Conservation (phyloP, 352 stramenopile species). For the Pythium insidiosum region DNA sequence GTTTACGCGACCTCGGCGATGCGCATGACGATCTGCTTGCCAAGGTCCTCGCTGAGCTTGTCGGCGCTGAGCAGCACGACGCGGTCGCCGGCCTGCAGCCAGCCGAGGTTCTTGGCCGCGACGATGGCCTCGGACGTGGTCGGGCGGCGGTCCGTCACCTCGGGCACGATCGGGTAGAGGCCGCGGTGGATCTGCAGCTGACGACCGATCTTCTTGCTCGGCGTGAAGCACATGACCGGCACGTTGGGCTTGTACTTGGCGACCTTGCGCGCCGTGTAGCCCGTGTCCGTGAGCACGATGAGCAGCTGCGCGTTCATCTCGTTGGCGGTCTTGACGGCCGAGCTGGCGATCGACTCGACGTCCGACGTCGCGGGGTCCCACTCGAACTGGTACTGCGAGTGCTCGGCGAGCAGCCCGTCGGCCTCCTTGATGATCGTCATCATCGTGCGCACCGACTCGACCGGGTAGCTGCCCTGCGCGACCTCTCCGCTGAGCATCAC, state of each 20-base stretch:
- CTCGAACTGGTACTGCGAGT: slow-evolving; percentile 49
- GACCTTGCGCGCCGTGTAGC: slow-evolving; percentile 75
- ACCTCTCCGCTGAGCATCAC: slow-evolving; percentile 86
- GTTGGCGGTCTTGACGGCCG: slow-evolving; percentile 78
- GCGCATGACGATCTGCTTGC: slow-evolving; percentile 78
- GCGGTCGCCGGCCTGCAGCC: slow-evolving; percentile 80
- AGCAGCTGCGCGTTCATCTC: slow-evolving; percentile 82
- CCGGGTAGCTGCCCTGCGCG: slow-evolving; percentile 81
- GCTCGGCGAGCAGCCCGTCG: slow-evolving; percentile 60
- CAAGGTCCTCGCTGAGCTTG: slow-evolving; percentile 70
- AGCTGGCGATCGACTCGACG: slow-evolving; percentile 80
- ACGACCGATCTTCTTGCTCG: slow-evolving; percentile 82
- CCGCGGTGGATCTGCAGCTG: slow-evolving; percentile 89
- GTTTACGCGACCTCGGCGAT: slow-evolving; percentile 73
- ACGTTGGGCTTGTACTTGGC: slow-evolving; percentile 90
- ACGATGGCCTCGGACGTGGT: slow-evolving; percentile 83
- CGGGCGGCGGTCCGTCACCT: slow-evolving; percentile 45
- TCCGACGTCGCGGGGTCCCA: slow-evolving; percentile 53
- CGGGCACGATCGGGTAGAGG: slow-evolving; percentile 59
- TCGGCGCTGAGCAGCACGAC: slow-evolving; percentile 85
- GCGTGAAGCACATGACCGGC: slow-evolving; percentile 88
- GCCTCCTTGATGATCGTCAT: slow-evolving; percentile 90
- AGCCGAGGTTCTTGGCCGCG: slow-evolving; percentile 89
- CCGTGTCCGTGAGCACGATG: slow-evolving; percentile 79
- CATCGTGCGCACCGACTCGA: slow-evolving; percentile 89